Evolutionary conservation across 345 rosid genomes (phyloP), one percentile per base, ranked within the genome.

Genomic region (Chamaenerion angustifolium): DNA sequence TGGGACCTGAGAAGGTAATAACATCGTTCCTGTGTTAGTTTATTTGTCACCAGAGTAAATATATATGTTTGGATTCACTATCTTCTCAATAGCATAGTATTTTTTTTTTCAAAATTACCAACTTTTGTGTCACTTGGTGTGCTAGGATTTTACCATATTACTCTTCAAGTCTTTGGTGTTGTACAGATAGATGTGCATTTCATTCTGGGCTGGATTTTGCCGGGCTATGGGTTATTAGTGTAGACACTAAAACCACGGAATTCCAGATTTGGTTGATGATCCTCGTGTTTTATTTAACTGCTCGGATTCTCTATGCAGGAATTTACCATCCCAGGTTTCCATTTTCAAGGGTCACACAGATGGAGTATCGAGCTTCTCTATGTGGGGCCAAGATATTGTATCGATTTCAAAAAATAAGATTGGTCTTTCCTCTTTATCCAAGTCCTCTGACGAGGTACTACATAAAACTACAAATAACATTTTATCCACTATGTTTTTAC

Each of bases 1-100:
- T 89, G 97, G 97, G 95, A 89, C 75, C 57, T 89, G 60, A 80
- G 95, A 64, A 78, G 83, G 97, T 89, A 61, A 49, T 46, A 8
- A 27, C 46, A 40, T 44, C 40, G 16, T 46, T 14, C 13, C 18
- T 41, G 1, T 46, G n/a, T 47, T n/a, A 16, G 42, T 25, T 43
- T 31, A 31, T 31, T 31, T 8, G 37, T 31, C 37, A 31, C 37
- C 5, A 8, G 10, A 31, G 37, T 5, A 31, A 6, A 50, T 35
- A 8, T 14, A 6, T 50, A 21, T 50, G 11, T n/a, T 50, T 14
- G 11, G n/a, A 42, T 12, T 4, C 25, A 21, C 3, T 21, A 31
- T 31, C 6, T 31, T 7, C 37, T 31, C 37, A 31, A 31, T 31
- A 31, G 37, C 37, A 21, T 21, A 4, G 4, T 21, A 21, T 4